Evolutionary conservation across 176 grass and related monocot genomes (phyloP).

Genomic region (Pharus latifolius): DNA sequence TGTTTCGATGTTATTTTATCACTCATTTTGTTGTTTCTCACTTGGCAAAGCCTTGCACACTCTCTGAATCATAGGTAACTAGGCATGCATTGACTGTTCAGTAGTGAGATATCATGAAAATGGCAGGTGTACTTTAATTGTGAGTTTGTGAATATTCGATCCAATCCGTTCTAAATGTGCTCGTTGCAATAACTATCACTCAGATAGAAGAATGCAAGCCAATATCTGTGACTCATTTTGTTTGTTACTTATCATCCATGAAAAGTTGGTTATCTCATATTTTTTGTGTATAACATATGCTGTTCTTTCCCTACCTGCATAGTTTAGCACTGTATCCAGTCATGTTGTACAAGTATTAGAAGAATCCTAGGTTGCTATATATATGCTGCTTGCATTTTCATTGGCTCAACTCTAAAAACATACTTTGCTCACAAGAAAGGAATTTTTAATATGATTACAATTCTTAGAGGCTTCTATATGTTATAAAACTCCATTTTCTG

Average conservation of each 20-base stretch:
- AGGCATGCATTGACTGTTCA: not conserved
- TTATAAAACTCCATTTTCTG: not conserved
- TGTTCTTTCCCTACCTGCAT: too few relatives aligned
- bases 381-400: not conserved
- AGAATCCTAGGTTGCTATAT: not conserved
- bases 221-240: too few relatives aligned
- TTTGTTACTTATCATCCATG: too few relatives aligned
- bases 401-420: not conserved
- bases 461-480: not conserved
- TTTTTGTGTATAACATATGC: too few relatives aligned
- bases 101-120: not conserved
- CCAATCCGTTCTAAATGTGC: not conserved
- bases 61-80: not conserved
- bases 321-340: too few relatives aligned
- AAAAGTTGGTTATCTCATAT: too few relatives aligned
- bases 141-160: too few relatives aligned
- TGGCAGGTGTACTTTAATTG: not conserved
- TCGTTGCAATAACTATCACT: not conserved
- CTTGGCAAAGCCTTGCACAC: not conserved
- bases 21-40: not conserved
- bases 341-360: too few relatives aligned
- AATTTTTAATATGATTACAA: not conserved
- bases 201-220: too few relatives aligned
- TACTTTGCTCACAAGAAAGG: too few relatives aligned
- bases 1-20: not conserved